phyloP scores from a whole-genome alignment of 805 yeast genomes.

The Starmerella ratchasimensis region DNA sequence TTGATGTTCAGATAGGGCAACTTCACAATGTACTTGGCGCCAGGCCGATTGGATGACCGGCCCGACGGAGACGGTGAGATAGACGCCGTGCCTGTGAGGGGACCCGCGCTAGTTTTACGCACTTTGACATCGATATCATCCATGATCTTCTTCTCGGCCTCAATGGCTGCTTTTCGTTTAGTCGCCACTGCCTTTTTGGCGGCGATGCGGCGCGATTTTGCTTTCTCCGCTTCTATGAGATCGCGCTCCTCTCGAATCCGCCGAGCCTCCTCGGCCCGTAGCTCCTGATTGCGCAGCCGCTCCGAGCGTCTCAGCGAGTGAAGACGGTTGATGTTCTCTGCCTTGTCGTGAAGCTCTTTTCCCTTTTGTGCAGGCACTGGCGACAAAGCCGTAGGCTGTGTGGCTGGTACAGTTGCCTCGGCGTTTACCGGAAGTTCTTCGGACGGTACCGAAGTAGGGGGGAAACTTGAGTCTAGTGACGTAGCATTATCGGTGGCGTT shows the following conservation, averaged over 20 bases:
- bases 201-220: constrained; percentile 11
- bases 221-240: constrained; percentile 3
- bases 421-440: too few relatives aligned
- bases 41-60: too few relatives aligned
- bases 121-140: background rate
- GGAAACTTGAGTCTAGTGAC: too few relatives aligned
- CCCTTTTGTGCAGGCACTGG: too few relatives aligned
- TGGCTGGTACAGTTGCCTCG: too few relatives aligned
- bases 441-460: too few relatives aligned
- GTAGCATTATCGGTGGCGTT: too few relatives aligned
- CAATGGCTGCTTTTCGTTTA: constrained; percentile 4
- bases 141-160: background rate
- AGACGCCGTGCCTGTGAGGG: background rate
- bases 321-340: background rate
- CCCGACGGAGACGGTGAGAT: too few relatives aligned
- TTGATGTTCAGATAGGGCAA: constrained; percentile 11
- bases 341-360: too few relatives aligned
- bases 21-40: constrained; percentile 10
- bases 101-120: background rate
- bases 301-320: constrained; percentile 11
- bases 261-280: constrained; percentile 14
- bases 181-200: constrained; percentile 11
- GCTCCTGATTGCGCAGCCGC: constrained; percentile 12
- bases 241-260: constrained; percentile 6
- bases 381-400: too few relatives aligned